Conservation (phyloP, 768 basidiomycete genomes). For the Boletales sp. region DNA sequence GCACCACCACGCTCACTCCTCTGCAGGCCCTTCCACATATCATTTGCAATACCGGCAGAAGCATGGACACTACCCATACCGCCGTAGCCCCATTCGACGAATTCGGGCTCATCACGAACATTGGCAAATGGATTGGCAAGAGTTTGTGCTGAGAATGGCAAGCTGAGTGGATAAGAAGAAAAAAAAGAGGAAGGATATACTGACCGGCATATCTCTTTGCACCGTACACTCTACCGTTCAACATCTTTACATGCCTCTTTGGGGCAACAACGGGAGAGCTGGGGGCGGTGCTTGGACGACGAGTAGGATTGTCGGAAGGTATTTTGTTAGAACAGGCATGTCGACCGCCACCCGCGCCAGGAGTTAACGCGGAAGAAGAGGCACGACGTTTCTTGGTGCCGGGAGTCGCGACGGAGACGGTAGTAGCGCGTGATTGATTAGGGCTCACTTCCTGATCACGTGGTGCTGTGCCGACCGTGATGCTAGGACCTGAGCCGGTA, state of each 20-base stretch:
- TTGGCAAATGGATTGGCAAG: slow-evolving; percentile 60
- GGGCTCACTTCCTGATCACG: slow-evolving; percentile 5
- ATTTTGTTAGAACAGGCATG: slow-evolving; percentile 15
- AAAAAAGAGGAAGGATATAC: not conserved
- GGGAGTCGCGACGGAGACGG: not conserved
- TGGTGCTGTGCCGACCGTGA: not conserved
- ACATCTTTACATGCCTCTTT: slow-evolving; percentile 53
- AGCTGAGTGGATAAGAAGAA: not conserved
- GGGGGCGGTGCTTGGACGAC: slow-evolving; percentile 13
- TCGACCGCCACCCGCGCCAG: slow-evolving; percentile 30
- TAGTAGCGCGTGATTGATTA: not conserved
- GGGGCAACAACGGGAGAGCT: slow-evolving; percentile 1
- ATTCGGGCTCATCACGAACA: slow-evolving; percentile 66
- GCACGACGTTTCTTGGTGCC: slow-evolving; percentile 15
- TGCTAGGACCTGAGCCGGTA: slow-evolving; percentile 10
- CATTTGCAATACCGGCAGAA: slow-evolving; percentile 25
- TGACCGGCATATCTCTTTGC: slow-evolving; percentile 30
- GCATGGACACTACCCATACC: slow-evolving; percentile 65
- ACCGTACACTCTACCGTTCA: slow-evolving; percentile 87
- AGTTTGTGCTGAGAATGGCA: slow-evolving; percentile 20
- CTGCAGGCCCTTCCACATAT: slow-evolving; percentile 27
- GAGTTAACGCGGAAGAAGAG: slow-evolving; percentile 19
- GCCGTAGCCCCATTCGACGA: slow-evolving; percentile 91
- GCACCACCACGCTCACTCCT: slow-evolving; percentile 24
- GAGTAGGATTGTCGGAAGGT: not conserved